These are phyloP conservation scores for Scheffersomyces parashehatae DNA, from an alignment of 1,139 yeast genomes.

Conservation along the genomic window DNA sequence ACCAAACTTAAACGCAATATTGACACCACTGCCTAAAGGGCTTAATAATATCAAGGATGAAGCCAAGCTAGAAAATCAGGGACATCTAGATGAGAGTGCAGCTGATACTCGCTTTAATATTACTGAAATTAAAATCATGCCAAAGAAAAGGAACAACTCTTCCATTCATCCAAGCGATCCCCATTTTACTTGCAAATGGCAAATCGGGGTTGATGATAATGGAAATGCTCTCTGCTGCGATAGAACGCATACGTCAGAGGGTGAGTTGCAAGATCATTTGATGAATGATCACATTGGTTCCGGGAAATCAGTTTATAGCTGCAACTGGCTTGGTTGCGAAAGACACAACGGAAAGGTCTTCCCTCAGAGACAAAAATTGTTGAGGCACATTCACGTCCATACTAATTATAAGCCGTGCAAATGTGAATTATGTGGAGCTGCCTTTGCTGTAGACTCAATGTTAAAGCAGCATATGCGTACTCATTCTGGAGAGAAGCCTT, in stretches of 20 bases:
- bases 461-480: conserved; percentile 74
- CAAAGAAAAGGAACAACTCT: conserved; percentile 20
- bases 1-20: conserved; percentile 5
- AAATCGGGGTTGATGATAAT: conserved; percentile 27
- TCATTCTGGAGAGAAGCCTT: conserved; percentile 83
- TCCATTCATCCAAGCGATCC: conserved; percentile 18
- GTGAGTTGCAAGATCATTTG: conserved; percentile 71
- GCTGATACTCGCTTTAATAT: conserved; percentile 21
- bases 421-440: conserved; percentile 67
- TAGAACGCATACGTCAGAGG: conserved; percentile 47
- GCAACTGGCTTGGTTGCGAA: conserved; percentile 79
- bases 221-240: conserved; percentile 50
- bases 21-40: conserved; percentile 1
- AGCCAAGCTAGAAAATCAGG: neutral
- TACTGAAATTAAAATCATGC: conserved; percentile 36
- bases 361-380: conserved; percentile 78
- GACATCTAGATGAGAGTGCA: neutral
- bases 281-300: conserved; percentile 67
- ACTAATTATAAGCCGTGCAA: conserved; percentile 77
- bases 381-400: conserved; percentile 86
- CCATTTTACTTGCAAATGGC: conserved; percentile 49
- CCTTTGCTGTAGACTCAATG: conserved; percentile 69
- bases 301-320: conserved; percentile 68
- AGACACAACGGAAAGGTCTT: conserved; percentile 63
- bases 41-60: neutral